A percentile compares a stretch with the other conserved stretches of the same genome.
Conservation (phyloP, 345 rosid genomes). For the Acer negundo region DNA sequence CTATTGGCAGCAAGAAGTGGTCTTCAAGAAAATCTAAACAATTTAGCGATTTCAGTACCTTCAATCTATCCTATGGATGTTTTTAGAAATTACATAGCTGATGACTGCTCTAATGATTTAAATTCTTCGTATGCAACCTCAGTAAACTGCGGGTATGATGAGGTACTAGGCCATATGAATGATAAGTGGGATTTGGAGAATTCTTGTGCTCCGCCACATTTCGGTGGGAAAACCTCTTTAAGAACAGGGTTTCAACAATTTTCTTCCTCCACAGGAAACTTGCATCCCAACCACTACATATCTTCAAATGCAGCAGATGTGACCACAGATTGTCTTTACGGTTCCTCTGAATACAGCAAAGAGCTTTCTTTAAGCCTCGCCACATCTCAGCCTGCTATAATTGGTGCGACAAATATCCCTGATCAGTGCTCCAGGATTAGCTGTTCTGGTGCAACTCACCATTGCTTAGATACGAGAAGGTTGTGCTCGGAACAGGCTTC, state of each 20-base stretch:
- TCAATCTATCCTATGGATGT: conserved; percentile 36
- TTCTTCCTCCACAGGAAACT: conserved; percentile 36
- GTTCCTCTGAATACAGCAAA: conserved; percentile 38
- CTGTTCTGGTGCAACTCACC: conserved; percentile 33
- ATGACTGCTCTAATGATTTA: conserved; percentile 31
- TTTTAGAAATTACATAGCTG: conserved; percentile 28
- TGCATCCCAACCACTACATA: conserved; percentile 47
- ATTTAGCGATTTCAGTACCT: conserved; percentile 28
- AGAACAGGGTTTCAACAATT: conserved; percentile 46
- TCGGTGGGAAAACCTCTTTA: conserved; percentile 34
- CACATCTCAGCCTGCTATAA: conserved; percentile 41
- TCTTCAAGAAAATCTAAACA: conserved; percentile 39
- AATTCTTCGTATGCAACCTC: conserved; percentile 35
- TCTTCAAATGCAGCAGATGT: conserved; percentile 38
- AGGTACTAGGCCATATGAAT: conserved; percentile 31
- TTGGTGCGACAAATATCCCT: conserved; percentile 34
- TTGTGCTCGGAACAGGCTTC: conserved; percentile 59
- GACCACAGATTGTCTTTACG: conserved; percentile 28
- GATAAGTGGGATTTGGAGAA: conserved; percentile 33
- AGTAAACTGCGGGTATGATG: conserved; percentile 33
- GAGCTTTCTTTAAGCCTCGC: conserved; percentile 86
- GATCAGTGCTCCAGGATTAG: conserved; percentile 64
- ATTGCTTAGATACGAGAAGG: conserved; percentile 34
- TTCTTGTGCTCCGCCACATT: conserved; percentile 37
- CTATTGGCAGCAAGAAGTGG: conserved; percentile 35